phyloP scores from a whole-genome alignment of 106 monocot genomes.

The Triglochin maritima region DNA sequence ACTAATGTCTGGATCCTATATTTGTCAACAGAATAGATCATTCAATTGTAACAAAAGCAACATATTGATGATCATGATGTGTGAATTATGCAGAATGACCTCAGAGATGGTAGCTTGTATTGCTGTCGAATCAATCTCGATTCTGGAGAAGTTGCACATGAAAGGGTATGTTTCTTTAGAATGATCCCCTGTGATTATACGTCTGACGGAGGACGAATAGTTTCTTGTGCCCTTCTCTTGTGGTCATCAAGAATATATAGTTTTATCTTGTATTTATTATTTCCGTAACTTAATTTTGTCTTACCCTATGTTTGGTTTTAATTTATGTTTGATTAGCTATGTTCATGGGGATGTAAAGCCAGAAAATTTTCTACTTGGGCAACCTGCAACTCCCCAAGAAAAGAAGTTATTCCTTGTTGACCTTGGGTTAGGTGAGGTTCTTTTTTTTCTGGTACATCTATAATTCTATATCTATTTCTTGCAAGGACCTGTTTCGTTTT shows the following conservation, averaged over 20 bases:
- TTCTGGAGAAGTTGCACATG: slow-evolving; percentile 25
- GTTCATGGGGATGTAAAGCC: slow-evolving; percentile 99
- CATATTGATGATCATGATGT: not conserved
- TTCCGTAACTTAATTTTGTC: not conserved
- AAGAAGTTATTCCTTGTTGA: slow-evolving; percentile 93
- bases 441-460: not conserved
- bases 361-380: slow-evolving; percentile 92
- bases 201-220: not conserved
- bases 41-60: no score
- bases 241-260: not conserved
- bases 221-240: no score
- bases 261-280: not conserved
- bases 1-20: no score
- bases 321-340: slow-evolving; percentile 35
- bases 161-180: slow-evolving; percentile 13
- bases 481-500: no score
- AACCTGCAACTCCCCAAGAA: slow-evolving; percentile 72
- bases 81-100: slow-evolving; percentile 12
- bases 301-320: not conserved
- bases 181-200: not conserved
- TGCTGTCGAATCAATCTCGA: slow-evolving; percentile 26
- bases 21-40: no score
- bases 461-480: no score
- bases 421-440: slow-evolving; percentile 73
- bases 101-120: slow-evolving; percentile 28